phyloP scores from a whole-genome alignment of 257 asterid species.

The Capsicum chinense region DNA sequence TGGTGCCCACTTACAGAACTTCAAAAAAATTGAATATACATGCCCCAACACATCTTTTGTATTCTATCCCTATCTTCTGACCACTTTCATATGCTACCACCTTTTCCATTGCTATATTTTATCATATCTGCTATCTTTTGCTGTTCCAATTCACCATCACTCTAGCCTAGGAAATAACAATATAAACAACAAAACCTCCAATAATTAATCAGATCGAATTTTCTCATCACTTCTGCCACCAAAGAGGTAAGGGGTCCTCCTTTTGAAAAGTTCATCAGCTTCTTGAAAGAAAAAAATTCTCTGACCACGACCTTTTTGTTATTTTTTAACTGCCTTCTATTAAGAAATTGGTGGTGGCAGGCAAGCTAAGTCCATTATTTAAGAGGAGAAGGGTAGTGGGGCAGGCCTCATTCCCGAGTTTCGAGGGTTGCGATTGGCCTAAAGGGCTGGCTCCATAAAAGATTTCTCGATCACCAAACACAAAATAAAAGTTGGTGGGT shows the following conservation, averaged over 20 bases:
- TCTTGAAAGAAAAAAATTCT: not conserved
- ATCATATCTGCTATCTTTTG: not conserved
- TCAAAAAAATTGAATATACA: not conserved
- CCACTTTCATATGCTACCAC: not conserved
- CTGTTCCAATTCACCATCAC: not conserved
- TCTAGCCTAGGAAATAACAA: not conserved
- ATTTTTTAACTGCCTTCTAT: not conserved
- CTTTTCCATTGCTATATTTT: not conserved
- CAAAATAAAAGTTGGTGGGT: not conserved
- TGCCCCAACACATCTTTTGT: not conserved
- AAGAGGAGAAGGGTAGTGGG: not conserved
- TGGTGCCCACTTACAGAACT: not conserved
- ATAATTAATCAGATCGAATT: not conserved
- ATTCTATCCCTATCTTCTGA: not conserved
- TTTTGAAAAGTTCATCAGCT: not conserved
- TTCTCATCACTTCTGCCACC: not conserved
- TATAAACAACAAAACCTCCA: not conserved
- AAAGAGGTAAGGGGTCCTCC: not conserved
- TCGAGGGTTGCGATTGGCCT: not conserved
- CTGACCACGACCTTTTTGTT: not conserved
- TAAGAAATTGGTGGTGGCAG: conserved; percentile 1
- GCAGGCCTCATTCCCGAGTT: not conserved
- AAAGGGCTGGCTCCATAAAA: not conserved
- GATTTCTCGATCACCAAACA: not conserved
- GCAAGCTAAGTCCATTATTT: not conserved